Conservation (phyloP, 768 basidiomycete genomes). For the Mycena chlorophos region DNA sequence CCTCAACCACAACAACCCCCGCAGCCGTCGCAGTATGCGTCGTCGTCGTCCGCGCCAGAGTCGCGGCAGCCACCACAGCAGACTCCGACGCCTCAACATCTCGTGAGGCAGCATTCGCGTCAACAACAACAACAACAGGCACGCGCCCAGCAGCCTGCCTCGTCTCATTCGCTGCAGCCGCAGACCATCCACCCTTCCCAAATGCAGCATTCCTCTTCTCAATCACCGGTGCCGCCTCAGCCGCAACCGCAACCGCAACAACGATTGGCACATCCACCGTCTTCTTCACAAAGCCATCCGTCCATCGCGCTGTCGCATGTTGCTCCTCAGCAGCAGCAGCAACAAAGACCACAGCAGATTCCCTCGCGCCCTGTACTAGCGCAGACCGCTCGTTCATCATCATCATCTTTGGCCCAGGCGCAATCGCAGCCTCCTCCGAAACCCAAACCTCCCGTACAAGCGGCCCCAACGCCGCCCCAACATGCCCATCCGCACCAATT, state of each 20-base stretch:
- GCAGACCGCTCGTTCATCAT: slow-evolving; percentile 7
- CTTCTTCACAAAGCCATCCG: slow-evolving; percentile 7
- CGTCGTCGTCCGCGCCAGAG: not conserved
- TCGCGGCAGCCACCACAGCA: slow-evolving; percentile 3
- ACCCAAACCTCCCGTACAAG: no score
- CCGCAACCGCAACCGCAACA: slow-evolving; percentile 2
- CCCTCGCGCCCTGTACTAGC: not conserved
- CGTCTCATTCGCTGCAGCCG: no score
- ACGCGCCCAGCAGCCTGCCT: not conserved
- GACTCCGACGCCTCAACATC: not conserved
- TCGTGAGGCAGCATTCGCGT: not conserved
- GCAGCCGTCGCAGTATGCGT: not conserved
- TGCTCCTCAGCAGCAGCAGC: slow-evolving; percentile 4
- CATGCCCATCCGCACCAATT: slow-evolving; percentile 19
- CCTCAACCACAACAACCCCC: slow-evolving; percentile 7
- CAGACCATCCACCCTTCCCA: slow-evolving; percentile 2
- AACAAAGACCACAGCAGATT: not conserved
- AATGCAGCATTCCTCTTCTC: not conserved
- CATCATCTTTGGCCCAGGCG: slow-evolving; percentile 22
- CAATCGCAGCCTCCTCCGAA: slow-evolving; percentile 28
- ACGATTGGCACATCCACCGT: not conserved
- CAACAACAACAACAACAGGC: slow-evolving; percentile 1
- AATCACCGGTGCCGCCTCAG: slow-evolving; percentile 2
- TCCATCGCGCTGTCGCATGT: slow-evolving; percentile 3
- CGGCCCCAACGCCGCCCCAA: no score